Evolutionary conservation across 164 flowering plant genomes (phyloP).

Genomic region (Pachysandra terminalis): DNA sequence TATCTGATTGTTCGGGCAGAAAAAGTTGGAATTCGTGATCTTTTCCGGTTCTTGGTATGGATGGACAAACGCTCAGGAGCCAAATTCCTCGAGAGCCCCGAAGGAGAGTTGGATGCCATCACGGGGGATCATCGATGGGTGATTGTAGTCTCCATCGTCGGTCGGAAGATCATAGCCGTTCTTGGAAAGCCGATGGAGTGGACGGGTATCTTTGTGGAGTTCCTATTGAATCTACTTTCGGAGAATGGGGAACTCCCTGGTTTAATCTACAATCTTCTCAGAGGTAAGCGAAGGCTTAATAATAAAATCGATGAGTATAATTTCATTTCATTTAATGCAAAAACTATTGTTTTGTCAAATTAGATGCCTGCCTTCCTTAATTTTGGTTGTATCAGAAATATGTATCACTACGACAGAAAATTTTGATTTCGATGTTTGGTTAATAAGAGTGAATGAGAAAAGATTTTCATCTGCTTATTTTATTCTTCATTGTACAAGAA

Average conservation of each 20-base stretch:
- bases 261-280: conserved; percentile 38
- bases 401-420: no score
- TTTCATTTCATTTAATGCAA: no score
- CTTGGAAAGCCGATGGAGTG: conserved; percentile 66
- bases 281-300: no score
- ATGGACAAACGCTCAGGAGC: conserved; percentile 13
- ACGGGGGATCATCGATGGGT: conserved; percentile 51
- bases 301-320: no score
- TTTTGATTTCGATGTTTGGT: no score
- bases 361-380: no score
- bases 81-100: conserved; percentile 39
- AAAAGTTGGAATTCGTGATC: conserved; percentile 42
- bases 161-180: conserved; percentile 40
- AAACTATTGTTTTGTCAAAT: no score
- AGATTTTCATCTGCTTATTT: no score
- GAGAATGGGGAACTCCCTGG: conserved; percentile 45
- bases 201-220: conserved; percentile 55
- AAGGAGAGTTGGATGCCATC: not conserved
- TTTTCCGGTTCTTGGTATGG: conserved; percentile 28
- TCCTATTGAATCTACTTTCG: conserved; percentile 61
- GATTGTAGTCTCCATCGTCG: conserved; percentile 52
- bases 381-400: no score
- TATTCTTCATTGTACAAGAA: no score
- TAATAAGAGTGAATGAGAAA: no score
- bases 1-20: conserved; percentile 52